Evolutionary conservation across 73 alveolate genomes (phyloP), one percentile per base, ranked within the genome.

Genomic region (Tetrahymena malaccensis): DNA sequence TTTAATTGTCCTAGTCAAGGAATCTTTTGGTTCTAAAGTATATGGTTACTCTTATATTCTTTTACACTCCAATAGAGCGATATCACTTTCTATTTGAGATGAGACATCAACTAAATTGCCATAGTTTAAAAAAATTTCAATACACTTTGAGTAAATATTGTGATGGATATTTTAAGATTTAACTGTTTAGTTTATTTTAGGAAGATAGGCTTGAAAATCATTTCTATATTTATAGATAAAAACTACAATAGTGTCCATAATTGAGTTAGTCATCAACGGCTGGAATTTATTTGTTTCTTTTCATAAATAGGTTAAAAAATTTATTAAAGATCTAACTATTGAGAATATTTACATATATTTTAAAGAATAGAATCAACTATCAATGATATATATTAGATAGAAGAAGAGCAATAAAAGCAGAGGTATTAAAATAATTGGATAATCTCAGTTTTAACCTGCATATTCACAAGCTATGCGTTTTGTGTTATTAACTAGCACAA

Each of bases 41-140:
- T 85, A 95, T 43, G 95, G 44, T 34, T 85, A 31, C 40, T 43
- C 85, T 34, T 85, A 34, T 10, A 95, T 94, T 40, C 70, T 85
- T 31, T 85, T 85, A 35, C 83, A 34, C n/a, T 85, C 95, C 34
- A 95, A 55, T 10, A 94, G 94, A 85, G 83, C 85, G 12, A 93
- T 55, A 95, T 95, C 97, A 10, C 94, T 94, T 50, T 95, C 97
- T 35, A 95, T 85, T 33, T 85, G 83, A 89, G 93, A 85, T 8
- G 83, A 55, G 19, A 95, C 93, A 55, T 95, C 97, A 56, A 85
- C 95, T 43, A 95, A 85, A 95, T 95, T 95, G 0, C 97, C 97
- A 89, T 95, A 95, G 93, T 85, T 95, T 33, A 95, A 95, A 84
- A 95, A 95, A 43, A 95, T 89, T 55, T 95, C 97, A 19, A 95